These are phyloP conservation scores for Ceratocystis colombiana DNA, from an alignment of 2,329 filamentous ascomycete species.

Conservation along the genomic window DNA sequence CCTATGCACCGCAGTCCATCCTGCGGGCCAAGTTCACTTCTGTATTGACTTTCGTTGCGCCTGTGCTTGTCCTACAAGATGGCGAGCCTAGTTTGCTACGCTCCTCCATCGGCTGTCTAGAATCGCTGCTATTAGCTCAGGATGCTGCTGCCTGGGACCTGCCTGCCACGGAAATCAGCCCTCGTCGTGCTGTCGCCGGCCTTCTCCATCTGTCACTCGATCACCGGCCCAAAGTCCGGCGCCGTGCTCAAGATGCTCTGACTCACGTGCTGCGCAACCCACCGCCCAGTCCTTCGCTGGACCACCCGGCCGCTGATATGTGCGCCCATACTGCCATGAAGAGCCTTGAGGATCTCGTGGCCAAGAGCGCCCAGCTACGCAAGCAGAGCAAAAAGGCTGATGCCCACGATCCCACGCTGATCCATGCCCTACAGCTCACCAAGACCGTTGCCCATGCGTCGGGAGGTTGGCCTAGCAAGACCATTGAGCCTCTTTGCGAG, in stretches of 20 bases:
- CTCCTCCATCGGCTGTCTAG: conserved; percentile 83
- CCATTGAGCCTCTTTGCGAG: conserved; percentile 87
- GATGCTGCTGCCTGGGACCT: conserved; percentile 82
- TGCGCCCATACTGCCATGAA: conserved; percentile 84
- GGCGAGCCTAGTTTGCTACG: conserved; percentile 79
- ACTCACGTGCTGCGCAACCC: conserved; percentile 72
- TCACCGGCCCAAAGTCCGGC: conserved; percentile 83
- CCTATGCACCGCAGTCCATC: conserved; percentile 71
- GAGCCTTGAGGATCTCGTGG: conserved; percentile 64
- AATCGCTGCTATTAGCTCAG: conserved; percentile 82
- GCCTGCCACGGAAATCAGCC: conserved; percentile 70
- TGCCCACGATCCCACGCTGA: conserved; percentile 68
- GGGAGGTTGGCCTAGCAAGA: conserved; percentile 91
- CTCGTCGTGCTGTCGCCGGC: conserved; percentile 75
- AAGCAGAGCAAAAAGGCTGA: conserved; percentile 54
- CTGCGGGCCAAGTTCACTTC: conserved; percentile 91
- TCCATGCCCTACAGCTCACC: conserved; percentile 84
- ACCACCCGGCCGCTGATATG: conserved; percentile 92
- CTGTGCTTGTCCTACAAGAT: conserved; percentile 66
- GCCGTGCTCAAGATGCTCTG: conserved; percentile 82
- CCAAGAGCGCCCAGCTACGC: conserved; percentile 49
- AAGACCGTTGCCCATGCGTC: conserved; percentile 81
- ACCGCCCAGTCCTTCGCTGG: conserved; percentile 81
- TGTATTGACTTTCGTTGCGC: conserved; percentile 77
- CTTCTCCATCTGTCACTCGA: conserved; percentile 78